Base-by-base conservation (phyloP, 441 rosid genomes). In the Gossypium gossypioides region DNA sequence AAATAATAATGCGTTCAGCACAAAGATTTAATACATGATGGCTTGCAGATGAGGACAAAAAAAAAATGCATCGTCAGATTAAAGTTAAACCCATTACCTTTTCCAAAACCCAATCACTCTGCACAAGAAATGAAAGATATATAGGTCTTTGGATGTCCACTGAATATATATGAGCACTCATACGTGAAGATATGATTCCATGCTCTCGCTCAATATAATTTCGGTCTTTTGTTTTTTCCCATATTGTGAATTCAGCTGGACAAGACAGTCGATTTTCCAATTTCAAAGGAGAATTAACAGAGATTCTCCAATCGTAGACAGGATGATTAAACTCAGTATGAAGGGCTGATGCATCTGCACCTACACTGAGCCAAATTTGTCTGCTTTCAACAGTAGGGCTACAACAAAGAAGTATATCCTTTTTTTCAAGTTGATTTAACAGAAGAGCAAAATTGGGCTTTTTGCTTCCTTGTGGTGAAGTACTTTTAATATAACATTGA, bases 191-290 rank as follows among this genome's bases (percentile, higher is more conserved):
- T 76, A 93, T 70, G 68, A 80, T 81, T 75, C 97, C 98, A 73
- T 79, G 78, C 40, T 89, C 91, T 71, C 86, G 84, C 81, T 90
- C 91, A 72, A 87, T 79, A 72, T 82, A 87, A 67, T 84, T 85
- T 70, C 96, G 97, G 81, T 93, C 97, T 78, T 82, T 91, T 0
- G 86, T 61, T 79, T 83, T 96, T 78, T 96, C 98, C 97, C 93
- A 96, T 63, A 96, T 71, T 65, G 91, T 87, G 84, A 93, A 93
- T 78, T 90, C 91, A 77, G 88, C 94, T 40, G 89, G 78, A 78
- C 97, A 93, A 73, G 98, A 95, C 76, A 96, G 93, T 60, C 97
- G 96, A 71, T 96, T 96, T 86, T 96, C 99, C 79, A 96, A 79
- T 86, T 88, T 93, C 84, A 96, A 80, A 71, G 99, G 97, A 72